Conservation (phyloP, 768 basidiomycete genomes). For the Suillus paluster region DNA sequence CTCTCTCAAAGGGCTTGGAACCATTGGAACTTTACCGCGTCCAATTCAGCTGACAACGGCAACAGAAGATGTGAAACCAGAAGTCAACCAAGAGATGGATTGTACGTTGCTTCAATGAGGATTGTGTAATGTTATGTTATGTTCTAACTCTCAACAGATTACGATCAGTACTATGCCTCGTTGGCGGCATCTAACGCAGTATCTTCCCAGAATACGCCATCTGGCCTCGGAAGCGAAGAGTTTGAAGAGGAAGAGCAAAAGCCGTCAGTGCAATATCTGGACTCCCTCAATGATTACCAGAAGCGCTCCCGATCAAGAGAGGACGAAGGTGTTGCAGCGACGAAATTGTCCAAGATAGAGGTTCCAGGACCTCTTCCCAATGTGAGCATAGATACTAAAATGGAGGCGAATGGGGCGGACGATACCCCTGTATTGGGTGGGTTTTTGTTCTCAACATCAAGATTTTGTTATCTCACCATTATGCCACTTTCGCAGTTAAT, state of each 20-base stretch:
- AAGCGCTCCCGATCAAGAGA: constrained; percentile 75
- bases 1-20: constrained; percentile 69
- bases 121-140: not conserved
- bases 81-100: constrained; percentile 61
- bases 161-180: constrained; percentile 83
- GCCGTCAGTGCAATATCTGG: constrained; percentile 66
- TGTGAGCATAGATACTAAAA: constrained; percentile 18
- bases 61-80: constrained; percentile 49
- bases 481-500: constrained; percentile 55
- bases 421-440: constrained; percentile 55
- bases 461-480: not conserved
- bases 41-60: constrained; percentile 31
- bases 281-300: constrained; percentile 71
- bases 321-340: constrained; percentile 47
- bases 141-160: constrained; percentile 49
- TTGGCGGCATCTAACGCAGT: constrained; percentile 66
- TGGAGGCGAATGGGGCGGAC: constrained; percentile 8
- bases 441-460: not conserved
- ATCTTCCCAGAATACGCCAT: constrained; percentile 65
- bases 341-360: constrained; percentile 49
- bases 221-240: constrained; percentile 56
- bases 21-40: constrained; percentile 43
- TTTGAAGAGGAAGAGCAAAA: constrained; percentile 74
- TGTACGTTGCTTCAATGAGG: constrained; percentile 50
- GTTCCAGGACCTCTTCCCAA: constrained; percentile 30